These are phyloP conservation scores for Mucor irregularis DNA, from an alignment of 371 early-diverging fungal genomes.

Conservation along the genomic window DNA sequence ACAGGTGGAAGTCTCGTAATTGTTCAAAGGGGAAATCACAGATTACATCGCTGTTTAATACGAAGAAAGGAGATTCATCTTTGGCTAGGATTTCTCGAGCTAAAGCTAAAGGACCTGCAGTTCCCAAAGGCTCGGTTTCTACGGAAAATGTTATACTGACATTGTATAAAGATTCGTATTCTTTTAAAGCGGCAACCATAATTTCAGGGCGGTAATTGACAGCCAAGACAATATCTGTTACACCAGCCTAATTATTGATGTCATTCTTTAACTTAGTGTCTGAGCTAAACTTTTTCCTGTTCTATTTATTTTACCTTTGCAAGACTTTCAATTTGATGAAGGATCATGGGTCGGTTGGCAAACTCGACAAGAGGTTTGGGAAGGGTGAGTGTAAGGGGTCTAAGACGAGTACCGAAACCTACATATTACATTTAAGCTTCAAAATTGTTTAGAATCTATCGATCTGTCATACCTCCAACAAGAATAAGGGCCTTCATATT, in stretches of 20 bases:
- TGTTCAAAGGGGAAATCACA: constrained; percentile 97
- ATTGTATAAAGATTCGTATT: constrained; percentile 84
- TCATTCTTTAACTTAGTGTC: background rate
- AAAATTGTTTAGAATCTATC: background rate
- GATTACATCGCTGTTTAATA: constrained; percentile 98
- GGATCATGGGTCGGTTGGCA: constrained; percentile 98
- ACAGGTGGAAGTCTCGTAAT: constrained; percentile 82
- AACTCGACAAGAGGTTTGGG: constrained; percentile 99
- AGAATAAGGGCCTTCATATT: constrained; percentile 98
- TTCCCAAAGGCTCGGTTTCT: constrained; percentile 97
- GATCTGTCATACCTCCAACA: constrained; percentile 82
- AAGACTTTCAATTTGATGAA: constrained; percentile 98
- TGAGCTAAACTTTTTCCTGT: too few species aligned
- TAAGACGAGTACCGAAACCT: constrained; percentile 98
- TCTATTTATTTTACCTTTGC: constrained; percentile 74
- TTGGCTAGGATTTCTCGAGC: constrained; percentile 90
- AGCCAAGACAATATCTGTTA: constrained; percentile 97
- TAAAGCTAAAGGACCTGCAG: constrained; percentile 96
- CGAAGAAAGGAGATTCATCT: constrained; percentile 95
- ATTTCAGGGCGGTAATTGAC: constrained; percentile 98
- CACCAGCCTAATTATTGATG: constrained; percentile 77
- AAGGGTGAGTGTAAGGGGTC: constrained; percentile 96
- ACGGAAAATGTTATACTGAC: constrained; percentile 97
- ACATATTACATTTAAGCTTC: background rate
- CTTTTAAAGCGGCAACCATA: constrained; percentile 85